phyloP scores from a whole-genome alignment of 331 rosid species.

The Arachis monticola region DNA sequence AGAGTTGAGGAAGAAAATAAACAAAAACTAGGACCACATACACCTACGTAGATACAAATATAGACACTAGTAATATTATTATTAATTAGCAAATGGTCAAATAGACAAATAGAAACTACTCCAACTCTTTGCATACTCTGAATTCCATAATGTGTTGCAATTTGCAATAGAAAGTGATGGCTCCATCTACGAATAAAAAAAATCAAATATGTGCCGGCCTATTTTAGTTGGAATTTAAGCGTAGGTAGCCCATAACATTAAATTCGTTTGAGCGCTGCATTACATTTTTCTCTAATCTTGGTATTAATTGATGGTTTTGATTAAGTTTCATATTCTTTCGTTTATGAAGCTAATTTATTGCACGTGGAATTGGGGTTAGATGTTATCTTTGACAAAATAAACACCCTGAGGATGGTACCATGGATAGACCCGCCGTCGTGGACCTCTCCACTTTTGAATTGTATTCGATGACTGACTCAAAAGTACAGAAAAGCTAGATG shows the following conservation, averaged over 20 bases:
- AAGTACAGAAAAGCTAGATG: not conserved
- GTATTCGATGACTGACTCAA: not conserved
- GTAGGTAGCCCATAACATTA: not conserved
- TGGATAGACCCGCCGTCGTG: not conserved
- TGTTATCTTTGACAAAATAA: not conserved
- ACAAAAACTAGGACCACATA: conserved; percentile 10
- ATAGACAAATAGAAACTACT: not conserved
- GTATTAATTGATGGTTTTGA: not conserved
- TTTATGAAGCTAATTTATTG: not conserved
- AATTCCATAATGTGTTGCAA: not conserved
- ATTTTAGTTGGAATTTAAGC: not conserved
- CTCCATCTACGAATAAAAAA: not conserved
- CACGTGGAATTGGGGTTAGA: not conserved
- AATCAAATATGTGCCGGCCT: not conserved
- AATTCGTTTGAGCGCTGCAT: not conserved
- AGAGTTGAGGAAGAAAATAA: no score
- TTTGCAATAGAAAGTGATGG: not conserved
- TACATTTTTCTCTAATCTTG: not conserved
- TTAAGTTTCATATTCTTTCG: not conserved
- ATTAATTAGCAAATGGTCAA: conserved; percentile 5
- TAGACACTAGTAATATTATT: conserved; percentile 3
- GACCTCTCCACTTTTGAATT: not conserved
- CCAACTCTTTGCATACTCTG: conserved; percentile 1
- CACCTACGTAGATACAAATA: conserved; percentile 5
- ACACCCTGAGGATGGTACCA: not conserved